Evolutionary conservation across 129 eudicot species (phyloP), one percentile per base, ranked within the genome.

Genomic region (Glebionis coronaria): DNA sequence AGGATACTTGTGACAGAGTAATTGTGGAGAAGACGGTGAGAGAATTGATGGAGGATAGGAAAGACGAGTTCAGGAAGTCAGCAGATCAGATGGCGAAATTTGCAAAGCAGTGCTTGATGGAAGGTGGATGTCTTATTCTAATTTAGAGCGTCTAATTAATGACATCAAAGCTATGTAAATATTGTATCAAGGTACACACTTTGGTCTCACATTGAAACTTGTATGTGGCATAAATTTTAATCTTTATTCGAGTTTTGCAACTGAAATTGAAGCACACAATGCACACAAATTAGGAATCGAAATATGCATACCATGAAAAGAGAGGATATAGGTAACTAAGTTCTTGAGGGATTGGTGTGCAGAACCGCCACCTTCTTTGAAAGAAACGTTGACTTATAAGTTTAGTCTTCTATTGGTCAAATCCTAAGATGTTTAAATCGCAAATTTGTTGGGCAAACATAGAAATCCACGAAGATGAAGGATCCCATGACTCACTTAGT

Each of bases 11-110:
- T 67, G 74, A 82, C 7, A 56, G 82, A 70, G 68, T 63, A 23
- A 73, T 65, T 27, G 73, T 82, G 13, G 87, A 70, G 74, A 82
- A 82, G 28, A 62, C 70, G 47, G 85, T 82, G 27, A 76, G 81
- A 19, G 84, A 73, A 64, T 19, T 81, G 65, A 82, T 85, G 85
- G 83, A 79, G 40, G 74, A 67, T 18, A 54, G 59, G 54, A 67
- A 27, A 18, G 77, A 72, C 2, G 82, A 81, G 51, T 56, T 81
- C 10, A 5, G 58, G 72, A 75, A 40, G 31, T 71, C 77, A 9
- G 65, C 83, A 11, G 69, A 62, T 20, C 35, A 63, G 49, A 61
- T 73, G 76, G 74, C 79, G 3, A 28, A 69, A 2, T 18, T 56
- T 47, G 86, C 84, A 31, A 63, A 16, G 20, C 56, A 68, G 19